These are phyloP conservation scores for Akanthomyces dipterigenus DNA, from an alignment of 2,329 filamentous ascomycete genomes.

Conservation along the genomic window DNA sequence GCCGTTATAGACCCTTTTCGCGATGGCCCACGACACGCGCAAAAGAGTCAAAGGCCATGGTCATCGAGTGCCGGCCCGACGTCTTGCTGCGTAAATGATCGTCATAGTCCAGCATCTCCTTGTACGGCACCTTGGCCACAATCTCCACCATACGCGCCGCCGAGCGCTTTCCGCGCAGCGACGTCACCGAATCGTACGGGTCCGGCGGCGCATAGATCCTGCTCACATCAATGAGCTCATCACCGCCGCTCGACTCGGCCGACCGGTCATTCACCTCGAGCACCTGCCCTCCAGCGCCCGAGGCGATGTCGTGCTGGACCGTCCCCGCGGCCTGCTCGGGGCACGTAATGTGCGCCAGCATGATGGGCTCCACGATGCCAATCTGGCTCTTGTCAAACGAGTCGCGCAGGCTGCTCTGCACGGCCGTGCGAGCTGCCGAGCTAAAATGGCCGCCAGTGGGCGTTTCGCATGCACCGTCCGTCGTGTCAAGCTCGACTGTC, in stretches of 20 bases:
- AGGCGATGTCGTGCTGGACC: conserved; percentile 75
- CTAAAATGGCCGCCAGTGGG: conserved; percentile 64
- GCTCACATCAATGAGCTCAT: conserved; percentile 54
- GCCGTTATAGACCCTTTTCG: conserved; percentile 40
- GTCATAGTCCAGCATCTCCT: conserved; percentile 94
- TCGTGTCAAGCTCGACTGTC: conserved; percentile 60
- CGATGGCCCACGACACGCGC: conserved; percentile 47
- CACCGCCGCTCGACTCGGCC: conserved; percentile 26
- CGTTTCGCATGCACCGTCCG: conserved; percentile 46
- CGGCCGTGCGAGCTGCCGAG: conserved; percentile 53
- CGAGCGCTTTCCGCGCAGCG: conserved; percentile 43
- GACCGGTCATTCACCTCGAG: conserved; percentile 59
- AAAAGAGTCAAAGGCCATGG: conserved; percentile 53
- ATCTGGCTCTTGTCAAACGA: conserved; percentile 49
- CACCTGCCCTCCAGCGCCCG: conserved; percentile 65
- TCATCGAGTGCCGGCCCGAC: conserved; percentile 63
- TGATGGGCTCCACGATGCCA: conserved; percentile 83
- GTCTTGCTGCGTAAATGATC: conserved; percentile 85
- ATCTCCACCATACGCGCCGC: conserved; percentile 54
- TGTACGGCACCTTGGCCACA: conserved; percentile 80
- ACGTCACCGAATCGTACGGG: conserved; percentile 62
- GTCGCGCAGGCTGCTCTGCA: conserved; percentile 61
- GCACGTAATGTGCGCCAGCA: conserved; percentile 80
- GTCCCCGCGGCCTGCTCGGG: conserved; percentile 74
- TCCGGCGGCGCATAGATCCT: conserved; percentile 85